Evolutionary conservation across 2,329 filamentous ascomycete genomes (phyloP).

Genomic region (Chrysoporthe austroafricana): DNA sequence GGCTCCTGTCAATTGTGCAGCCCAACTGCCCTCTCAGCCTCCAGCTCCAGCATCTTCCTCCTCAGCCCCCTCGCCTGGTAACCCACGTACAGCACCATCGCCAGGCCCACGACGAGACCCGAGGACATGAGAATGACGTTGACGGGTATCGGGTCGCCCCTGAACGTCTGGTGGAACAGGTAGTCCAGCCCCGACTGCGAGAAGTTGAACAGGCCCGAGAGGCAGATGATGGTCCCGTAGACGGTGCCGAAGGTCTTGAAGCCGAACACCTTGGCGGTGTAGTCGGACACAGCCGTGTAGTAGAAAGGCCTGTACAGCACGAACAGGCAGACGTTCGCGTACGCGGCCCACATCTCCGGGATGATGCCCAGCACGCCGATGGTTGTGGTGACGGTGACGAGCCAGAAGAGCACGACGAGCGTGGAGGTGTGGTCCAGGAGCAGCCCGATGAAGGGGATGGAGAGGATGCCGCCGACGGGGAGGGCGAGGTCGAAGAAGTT

Average conservation of each 20-base stretch:
- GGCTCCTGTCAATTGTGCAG: not conserved
- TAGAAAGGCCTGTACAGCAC: slow-evolving; percentile 87
- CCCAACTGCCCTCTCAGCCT: slow-evolving; percentile 37
- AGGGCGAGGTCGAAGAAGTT: slow-evolving; percentile 80
- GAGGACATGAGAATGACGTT: slow-evolving; percentile 69
- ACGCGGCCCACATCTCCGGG: slow-evolving; percentile 70
- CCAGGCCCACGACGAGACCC: slow-evolving; percentile 66
- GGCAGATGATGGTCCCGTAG: slow-evolving; percentile 88
- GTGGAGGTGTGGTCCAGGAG: slow-evolving; percentile 80
- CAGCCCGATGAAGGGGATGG: slow-evolving; percentile 82
- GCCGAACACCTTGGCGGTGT: slow-evolving; percentile 88
- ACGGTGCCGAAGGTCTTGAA: slow-evolving; percentile 92
- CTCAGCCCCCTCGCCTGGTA: slow-evolving; percentile 43
- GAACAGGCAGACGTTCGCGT: slow-evolving; percentile 77
- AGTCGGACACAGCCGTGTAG: slow-evolving; percentile 89
- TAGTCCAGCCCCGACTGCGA: slow-evolving; percentile 79
- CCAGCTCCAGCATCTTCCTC: slow-evolving; percentile 38
- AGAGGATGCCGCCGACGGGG: slow-evolving; percentile 80
- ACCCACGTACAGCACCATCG: slow-evolving; percentile 69
- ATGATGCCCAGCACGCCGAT: slow-evolving; percentile 81
- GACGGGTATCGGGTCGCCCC: slow-evolving; percentile 74
- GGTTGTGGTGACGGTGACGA: slow-evolving; percentile 72
- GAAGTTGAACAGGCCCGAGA: slow-evolving; percentile 84
- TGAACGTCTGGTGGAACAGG: slow-evolving; percentile 73
- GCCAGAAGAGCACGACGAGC: slow-evolving; percentile 67